phyloP scores from a whole-genome alignment of 2,329 filamentous ascomycete species.

The Ophiostoma piceae region DNA sequence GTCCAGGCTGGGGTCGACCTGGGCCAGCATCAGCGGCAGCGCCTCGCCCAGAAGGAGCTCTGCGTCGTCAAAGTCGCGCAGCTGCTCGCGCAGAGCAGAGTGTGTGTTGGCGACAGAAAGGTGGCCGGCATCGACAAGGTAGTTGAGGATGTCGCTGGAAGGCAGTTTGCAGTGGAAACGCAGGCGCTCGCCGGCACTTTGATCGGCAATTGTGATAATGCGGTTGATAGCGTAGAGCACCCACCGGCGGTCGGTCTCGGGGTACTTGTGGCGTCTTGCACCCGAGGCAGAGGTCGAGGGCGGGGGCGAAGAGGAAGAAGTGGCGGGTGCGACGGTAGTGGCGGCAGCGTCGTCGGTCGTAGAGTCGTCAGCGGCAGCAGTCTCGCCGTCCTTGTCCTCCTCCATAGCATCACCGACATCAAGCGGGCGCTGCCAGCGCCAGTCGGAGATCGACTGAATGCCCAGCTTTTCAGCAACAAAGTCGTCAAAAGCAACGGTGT shows the following conservation, averaged over 20 bases:
- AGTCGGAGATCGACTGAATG: slow-evolving; percentile 32
- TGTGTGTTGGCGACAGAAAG: slow-evolving; percentile 55
- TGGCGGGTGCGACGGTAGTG: neutral
- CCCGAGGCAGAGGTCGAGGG: neutral
- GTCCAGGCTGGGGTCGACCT: slow-evolving; percentile 63
- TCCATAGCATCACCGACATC: slow-evolving; percentile 24
- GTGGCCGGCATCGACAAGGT: slow-evolving; percentile 56
- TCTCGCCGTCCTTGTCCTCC: slow-evolving; percentile 19
- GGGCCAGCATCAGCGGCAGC: slow-evolving; percentile 56
- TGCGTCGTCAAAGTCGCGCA: slow-evolving; percentile 38
- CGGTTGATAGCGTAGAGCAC: slow-evolving; percentile 58
- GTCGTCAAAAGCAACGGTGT: slow-evolving; percentile 47
- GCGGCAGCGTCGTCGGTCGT: neutral
- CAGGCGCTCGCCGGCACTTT: slow-evolving; percentile 29
- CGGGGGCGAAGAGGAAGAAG: neutral
- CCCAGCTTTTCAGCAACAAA: slow-evolving; percentile 40
- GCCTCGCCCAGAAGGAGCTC: slow-evolving; percentile 53
- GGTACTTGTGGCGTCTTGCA: slow-evolving; percentile 37
- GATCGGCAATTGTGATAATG: slow-evolving; percentile 40
- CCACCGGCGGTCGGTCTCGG: slow-evolving; percentile 59
- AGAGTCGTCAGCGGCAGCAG: neutral
- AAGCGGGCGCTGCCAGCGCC: slow-evolving; percentile 30
- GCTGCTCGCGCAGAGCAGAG: slow-evolving; percentile 50
- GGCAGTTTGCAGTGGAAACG: slow-evolving; percentile 40
- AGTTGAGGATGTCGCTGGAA: slow-evolving; percentile 52